Base-by-base conservation (phyloP, 331 rosid genomes). In the Saraca asoca region DNA sequence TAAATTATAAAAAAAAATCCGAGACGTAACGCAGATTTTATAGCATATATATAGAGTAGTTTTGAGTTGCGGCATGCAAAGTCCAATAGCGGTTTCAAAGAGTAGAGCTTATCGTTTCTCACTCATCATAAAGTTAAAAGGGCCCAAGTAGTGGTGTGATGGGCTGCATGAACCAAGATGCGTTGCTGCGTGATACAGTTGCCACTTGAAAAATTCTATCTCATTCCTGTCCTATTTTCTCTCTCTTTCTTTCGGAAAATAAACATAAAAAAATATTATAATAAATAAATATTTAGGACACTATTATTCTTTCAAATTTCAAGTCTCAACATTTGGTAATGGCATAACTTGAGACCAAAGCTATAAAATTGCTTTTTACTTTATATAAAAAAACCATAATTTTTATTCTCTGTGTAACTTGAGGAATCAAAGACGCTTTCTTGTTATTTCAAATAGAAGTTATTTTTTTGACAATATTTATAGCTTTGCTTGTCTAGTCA, bases 111-210 rank as follows among this genome's bases (percentile, higher is more conserved):
- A 44, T 9, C 73, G 3, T 2, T 43, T 62, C 64, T 46, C 63
- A 29, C 74, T 67, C 75, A 17, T 64, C 74, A 24, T 66, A 49
- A 79, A 77, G 66, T 46, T 46, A 66, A 66, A 79, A 51, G 56
- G 5, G 69, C 68, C 69, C 57, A 57, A 58, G 35, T 1, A 62
- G 72, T 2, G 11, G 43, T 75, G 80, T 75, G 80, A 74, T 58
- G 82, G 78, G 79, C 60, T 79, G 82, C 87, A 79, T 66, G 80
- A 79, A 79, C 72, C 67, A 64, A 84, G 72, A 58, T 77, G 79
- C 81, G 68, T 66, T 49, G 49, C 58, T 87, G 79, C 82, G 87
- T 82, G 87, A 82, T 69, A 71, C 78, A 48, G 31, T 71, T 29
- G 54, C 64, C 83, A 65, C 78, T 50, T 54, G 18, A 31, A 65